Percentiles rank a stretch among this genome's conserved stretches.
These are phyloP conservation scores for Coemansia sp. DNA, from an alignment of 192 early-diverging fungal genomes.

Conservation along the genomic window DNA sequence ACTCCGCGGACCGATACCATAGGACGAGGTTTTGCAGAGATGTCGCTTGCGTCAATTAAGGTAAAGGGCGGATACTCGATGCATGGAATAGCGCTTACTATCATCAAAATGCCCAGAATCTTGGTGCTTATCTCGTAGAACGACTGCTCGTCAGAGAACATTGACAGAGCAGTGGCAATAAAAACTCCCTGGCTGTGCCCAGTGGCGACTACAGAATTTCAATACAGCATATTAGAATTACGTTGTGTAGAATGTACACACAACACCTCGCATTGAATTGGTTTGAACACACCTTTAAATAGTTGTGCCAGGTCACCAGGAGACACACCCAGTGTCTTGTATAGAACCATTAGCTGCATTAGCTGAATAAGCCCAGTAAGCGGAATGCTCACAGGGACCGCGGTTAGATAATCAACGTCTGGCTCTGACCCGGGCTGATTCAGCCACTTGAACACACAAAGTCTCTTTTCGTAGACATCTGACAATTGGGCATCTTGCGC, in stretches of 20 bases:
- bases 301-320: neutral
- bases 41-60: conserved; percentile 69
- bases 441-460: conserved; percentile 79
- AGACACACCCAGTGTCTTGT: conserved; percentile 57
- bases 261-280: conserved; percentile 42
- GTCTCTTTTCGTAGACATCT: conserved; percentile 58
- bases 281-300: conserved; percentile 33
- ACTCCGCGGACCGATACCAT: conserved; percentile 33
- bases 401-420: conserved; percentile 64
- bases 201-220: conserved; percentile 37
- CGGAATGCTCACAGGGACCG: conserved; percentile 73
- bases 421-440: conserved; percentile 63
- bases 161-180: conserved; percentile 76
- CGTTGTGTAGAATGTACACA: neutral
- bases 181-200: conserved; percentile 89
- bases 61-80: conserved; percentile 44
- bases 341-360: conserved; percentile 69
- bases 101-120: conserved; percentile 74
- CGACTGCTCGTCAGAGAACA: conserved; percentile 73
- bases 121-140: conserved; percentile 75
- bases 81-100: conserved; percentile 78
- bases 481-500: conserved; percentile 56
- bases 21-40: conserved; percentile 55
- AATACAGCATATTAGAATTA: neutral
- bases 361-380: conserved; percentile 88